Percentiles rank a stretch among this genome's conserved stretches.
Conservation (phyloP, 208 protist species). For the Trypanosoma scelopori region DNA sequence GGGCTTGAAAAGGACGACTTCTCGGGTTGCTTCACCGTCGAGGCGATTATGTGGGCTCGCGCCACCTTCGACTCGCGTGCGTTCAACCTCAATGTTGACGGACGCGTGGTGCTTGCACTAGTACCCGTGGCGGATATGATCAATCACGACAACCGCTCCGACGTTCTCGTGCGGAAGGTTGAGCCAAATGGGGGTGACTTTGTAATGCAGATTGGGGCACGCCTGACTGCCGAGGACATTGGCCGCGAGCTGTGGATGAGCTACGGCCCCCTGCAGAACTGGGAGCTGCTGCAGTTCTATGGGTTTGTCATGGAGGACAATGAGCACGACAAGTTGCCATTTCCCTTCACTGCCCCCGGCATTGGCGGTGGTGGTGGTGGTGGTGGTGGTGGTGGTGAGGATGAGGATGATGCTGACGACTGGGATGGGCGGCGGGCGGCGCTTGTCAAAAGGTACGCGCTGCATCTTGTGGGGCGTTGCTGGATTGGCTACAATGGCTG, state of each 20-base stretch:
- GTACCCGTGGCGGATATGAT: slow-evolving; percentile 90
- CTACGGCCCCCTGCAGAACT: slow-evolving; percentile 93
- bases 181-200: slow-evolving; percentile 70
- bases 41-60: slow-evolving; percentile 73
- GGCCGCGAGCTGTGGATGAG: slow-evolving; percentile 90
- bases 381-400: too few relatives aligned
- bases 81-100: slow-evolving; percentile 89
- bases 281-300: slow-evolving; percentile 90
- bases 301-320: slow-evolving; percentile 88
- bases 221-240: slow-evolving; percentile 47
- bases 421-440: slow-evolving; percentile 56
- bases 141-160: slow-evolving; percentile 79
- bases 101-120: slow-evolving; percentile 56
- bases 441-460: slow-evolving; percentile 46
- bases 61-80: slow-evolving; percentile 89
- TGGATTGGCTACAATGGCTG: slow-evolving; percentile 63
- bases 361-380: slow-evolving; percentile 1
- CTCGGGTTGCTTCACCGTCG: slow-evolving; percentile 40
- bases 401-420: background rate
- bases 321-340: slow-evolving; percentile 80
- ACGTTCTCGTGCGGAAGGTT: slow-evolving; percentile 80
- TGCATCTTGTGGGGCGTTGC: slow-evolving; percentile 52
- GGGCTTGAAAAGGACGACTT: slow-evolving; percentile 26
- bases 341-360: slow-evolving; percentile 51
- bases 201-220: slow-evolving; percentile 76